Conservation (phyloP, 2,329 filamentous ascomycete genomes). For the Calonectria hawksworthii region DNA sequence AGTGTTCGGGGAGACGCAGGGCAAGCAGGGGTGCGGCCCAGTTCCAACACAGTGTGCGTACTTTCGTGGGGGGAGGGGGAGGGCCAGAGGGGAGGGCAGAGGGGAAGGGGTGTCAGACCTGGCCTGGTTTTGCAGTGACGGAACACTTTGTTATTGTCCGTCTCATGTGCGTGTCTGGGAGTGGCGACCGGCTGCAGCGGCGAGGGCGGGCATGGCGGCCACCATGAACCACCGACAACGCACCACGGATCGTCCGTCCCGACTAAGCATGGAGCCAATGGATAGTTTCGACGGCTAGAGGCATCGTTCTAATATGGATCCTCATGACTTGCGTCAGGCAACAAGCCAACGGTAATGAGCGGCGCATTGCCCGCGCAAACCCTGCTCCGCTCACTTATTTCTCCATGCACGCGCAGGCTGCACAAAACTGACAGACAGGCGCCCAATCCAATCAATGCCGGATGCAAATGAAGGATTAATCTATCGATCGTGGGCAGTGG, state of each 20-base stretch:
- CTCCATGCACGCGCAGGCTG: conserved; percentile 1
- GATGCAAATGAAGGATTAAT: conserved; percentile 21
- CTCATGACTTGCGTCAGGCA: conserved; percentile 28
- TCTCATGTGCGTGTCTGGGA: conserved; percentile 8
- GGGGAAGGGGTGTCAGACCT: not conserved
- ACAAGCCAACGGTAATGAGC: conserved; percentile 16
- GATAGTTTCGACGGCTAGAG: not conserved
- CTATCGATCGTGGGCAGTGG: conserved; percentile 26
- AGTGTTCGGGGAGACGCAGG: conserved; percentile 34
- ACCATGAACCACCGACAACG: conserved; percentile 29
- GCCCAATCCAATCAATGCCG: conserved; percentile 16
- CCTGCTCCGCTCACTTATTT: conserved; percentile 3
- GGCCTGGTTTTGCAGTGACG: not conserved
- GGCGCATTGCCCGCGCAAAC: conserved; percentile 13
- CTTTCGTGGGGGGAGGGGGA: not conserved
- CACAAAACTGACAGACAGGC: conserved; percentile 10
- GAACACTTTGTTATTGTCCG: conserved; percentile 13
- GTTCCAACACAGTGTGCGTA: conserved; percentile 24
- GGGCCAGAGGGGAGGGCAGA: too few species aligned
- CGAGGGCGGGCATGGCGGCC: conserved; percentile 25
- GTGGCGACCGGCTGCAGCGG: conserved; percentile 16
- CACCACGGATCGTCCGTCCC: conserved; percentile 23
- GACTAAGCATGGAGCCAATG: conserved; percentile 10
- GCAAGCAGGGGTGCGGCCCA: conserved; percentile 14
- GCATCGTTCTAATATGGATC: conserved; percentile 18